Base-by-base conservation (phyloP, 768 basidiomycete species). In the Ramaria sp. region DNA sequence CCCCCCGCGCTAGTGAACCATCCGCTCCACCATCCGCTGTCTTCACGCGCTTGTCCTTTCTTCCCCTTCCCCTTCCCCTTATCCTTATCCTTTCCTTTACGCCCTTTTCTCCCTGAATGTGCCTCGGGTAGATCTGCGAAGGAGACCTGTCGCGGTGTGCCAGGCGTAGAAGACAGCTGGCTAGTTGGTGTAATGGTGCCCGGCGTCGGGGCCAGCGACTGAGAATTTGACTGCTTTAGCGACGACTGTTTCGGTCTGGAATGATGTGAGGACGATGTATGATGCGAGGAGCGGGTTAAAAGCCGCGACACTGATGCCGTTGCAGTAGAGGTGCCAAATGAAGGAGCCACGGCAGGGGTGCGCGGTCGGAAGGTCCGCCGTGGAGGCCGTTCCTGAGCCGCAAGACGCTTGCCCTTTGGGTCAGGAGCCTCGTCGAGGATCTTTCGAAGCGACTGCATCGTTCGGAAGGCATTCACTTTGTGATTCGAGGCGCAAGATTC, bases 241-340 rank as follows among this genome's bases (percentile, higher is more conserved):
- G 74, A 74, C 5, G 78, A 78, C 42, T 74, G 77, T 9, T 71
- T 68, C 12, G 86, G 85, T 0, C 83, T 82, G 0, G 79, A 80
- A 3, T 78, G 80, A 2, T 82, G 71, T 4, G 82, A 76, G 3
- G 84, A 84, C 15, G 80, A 77, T 2, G 82, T n/a, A 48, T 56
- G 75, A 63, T 78, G 78, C 10, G 71, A 70, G 9, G 68, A 75
- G 59, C 82, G 84, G 0, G 86, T 87, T 62, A 84, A 85, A 13
- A 90, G 76, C n/a, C 84, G 76, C 22, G 86, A 88, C 49, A 91
- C 75, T 30, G 83, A 85, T 1, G 88, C 88, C 1, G 88, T 91
- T 1, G 88, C 83, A 4, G 73, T 85, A 3, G 84, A 86, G 4
- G 84, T 84, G n/a, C 78, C 75, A 4, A 78, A 73, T 22, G 75